These are phyloP conservation scores for Bondarzewia mesenterica DNA, from an alignment of 1,284 basidiomycete genomes.

Conservation along the genomic window DNA sequence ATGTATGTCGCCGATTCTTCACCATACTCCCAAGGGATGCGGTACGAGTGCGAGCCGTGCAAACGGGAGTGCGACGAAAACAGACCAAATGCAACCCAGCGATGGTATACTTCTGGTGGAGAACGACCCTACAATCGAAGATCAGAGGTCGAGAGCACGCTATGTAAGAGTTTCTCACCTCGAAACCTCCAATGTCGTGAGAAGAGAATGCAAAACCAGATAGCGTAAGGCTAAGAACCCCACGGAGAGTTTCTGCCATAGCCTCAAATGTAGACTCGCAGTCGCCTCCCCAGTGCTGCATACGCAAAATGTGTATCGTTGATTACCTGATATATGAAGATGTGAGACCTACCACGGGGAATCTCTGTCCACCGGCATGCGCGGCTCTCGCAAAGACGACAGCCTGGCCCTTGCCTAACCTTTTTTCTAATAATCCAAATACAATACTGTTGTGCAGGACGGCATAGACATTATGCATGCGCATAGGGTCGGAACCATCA, in stretches of 20 bases:
- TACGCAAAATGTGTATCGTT: conserved; percentile 19
- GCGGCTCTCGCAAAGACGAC: conserved; percentile 64
- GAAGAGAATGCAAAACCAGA: conserved; percentile 69
- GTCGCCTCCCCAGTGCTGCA: conserved; percentile 68
- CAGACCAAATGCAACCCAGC: conserved; percentile 70
- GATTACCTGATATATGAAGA: neutral
- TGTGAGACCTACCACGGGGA: conserved; percentile 26
- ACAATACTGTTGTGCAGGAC: conserved; percentile 66
- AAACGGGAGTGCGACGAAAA: conserved; percentile 67
- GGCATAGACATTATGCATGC: conserved; percentile 60
- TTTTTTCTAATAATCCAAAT: conserved; percentile 49
- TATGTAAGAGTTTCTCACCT: conserved; percentile 26
- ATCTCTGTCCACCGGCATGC: conserved; percentile 56
- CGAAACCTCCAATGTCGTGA: conserved; percentile 73
- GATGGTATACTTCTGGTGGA: conserved; percentile 61
- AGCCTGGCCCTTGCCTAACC: conserved; percentile 58
- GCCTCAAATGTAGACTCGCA: conserved; percentile 74
- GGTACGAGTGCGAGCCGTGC: conserved; percentile 65
- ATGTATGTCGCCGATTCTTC: conserved; percentile 62
- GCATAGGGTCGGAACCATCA: conserved; percentile 63
- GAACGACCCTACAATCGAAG: conserved; percentile 45
- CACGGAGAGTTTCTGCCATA: conserved; percentile 69
- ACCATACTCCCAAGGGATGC: conserved; percentile 72
- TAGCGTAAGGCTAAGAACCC: conserved; percentile 54
- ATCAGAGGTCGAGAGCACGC: neutral